Base-by-base conservation (phyloP, 148 eudicot species). In the Rhododendron ferrugineum region DNA sequence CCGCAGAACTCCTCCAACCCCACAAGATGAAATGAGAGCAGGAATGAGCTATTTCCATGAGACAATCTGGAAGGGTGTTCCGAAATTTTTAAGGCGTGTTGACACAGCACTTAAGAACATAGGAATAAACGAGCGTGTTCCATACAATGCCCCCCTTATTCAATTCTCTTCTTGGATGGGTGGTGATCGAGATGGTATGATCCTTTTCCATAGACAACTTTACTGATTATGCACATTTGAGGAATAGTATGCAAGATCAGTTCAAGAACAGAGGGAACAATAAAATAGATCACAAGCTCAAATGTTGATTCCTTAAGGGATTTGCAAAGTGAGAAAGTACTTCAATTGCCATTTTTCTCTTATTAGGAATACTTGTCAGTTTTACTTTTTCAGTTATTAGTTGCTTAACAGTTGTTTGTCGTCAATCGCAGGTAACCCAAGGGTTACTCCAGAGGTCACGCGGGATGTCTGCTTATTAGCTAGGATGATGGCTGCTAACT, bases 161-260 rank as follows among this genome's bases (percentile, higher is more conserved):
- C 99, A 97, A 56, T 97, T 95, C 88, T 97, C 99, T 70, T 97
- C 99, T 80, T 97, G 99, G 99, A 97, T 97, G 99, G 99, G 99
- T 36, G 99, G 99, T 88, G 99, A 97, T 81, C 96, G 98, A 81
- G 98, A 97, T 88, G 99, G 99, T 95, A 92, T 83, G 86, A 60
- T 86, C 70, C 82, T 76, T 84, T 80, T 72, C 28, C 52, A 18
- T 79, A 68, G 11, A 23, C 32, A 47, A 66, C 30, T 78, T 47
- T 8, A 37, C n/a, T 72, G 64, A 81, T 81, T 36, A 58, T 54
- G 46, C 64, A 66, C 73, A 34, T 81, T 56, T 20, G 22, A 56
- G 22, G 44, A 34, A 56, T 20, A 36, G 26, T 56, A 16, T 80
- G 72, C 70, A 81, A 34, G 47, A 34, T 81, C 70, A 81, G 22